Evolutionary conservation across 371 early-diverging fungal genomes (phyloP), one percentile per base, ranked within the genome.

Genomic region (Mucor ambiguus): DNA sequence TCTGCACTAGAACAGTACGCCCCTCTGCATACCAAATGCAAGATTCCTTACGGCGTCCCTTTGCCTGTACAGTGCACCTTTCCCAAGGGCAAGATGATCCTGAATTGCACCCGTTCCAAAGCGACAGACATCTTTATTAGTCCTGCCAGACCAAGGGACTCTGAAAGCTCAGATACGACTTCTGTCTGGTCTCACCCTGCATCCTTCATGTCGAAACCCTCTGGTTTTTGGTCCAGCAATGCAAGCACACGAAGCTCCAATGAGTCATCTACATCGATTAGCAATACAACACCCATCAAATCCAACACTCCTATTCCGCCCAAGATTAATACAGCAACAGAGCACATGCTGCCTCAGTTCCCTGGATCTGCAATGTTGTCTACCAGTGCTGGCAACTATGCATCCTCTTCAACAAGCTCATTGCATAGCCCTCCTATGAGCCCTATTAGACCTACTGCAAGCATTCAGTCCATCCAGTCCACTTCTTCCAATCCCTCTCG

Each of bases 31-130:
- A 73, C 79, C 9, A 77, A 75, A 8, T 77, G 56, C 24, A 72
- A 70, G 32, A 67, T 83, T 26, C 82, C 82, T 9, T 81, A 79
- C 52, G 87, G 86, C 2, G 82, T 85, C 2, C 89, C 89, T 4
- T 57, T 79, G 1, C 77, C 82, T 28, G 69, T 86, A 16, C 81
- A 86, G 49, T 74, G 79, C 43, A 86, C 90, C 1, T 90, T 82
- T 65, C 90, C 91, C 0, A 78, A 85, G 57, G 85, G 85, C 14
- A 79, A 85, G 22, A 61, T 88, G 68, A 71, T 83, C 0, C 68
- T 87, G 11, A 72, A 79, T 9, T 83, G 84, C 48, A 77, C 73
- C 2, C 69, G 80, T 14, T 87, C 88, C 10, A 82, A 69, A 41
- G 72, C 73, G 1, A 75, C 74, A 33, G 72, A 73, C 52, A 58